Base-by-base conservation (phyloP, 306 rosid species). In the Acacia confusa region DNA sequence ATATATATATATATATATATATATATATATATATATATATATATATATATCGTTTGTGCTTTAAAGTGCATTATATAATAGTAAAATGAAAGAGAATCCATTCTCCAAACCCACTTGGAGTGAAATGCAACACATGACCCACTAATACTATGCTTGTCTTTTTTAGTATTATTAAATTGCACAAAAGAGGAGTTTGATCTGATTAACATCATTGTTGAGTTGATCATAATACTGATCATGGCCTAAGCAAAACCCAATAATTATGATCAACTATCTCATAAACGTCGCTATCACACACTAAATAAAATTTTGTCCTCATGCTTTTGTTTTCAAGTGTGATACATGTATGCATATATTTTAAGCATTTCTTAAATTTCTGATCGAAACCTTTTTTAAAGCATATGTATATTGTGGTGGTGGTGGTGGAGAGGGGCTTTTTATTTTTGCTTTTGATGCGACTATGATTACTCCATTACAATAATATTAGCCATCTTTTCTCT, bases 121-220 rank as follows among this genome's bases (percentile, higher is more conserved):
- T 69, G 78, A 66, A 24, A 77, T 80, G 58, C 85, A 83, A 83
- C 76, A 73, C 55, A 86, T 80, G 72, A 47, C 79, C 87, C 89
- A 86, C 87, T 36, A 36, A 36, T 5, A 36, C 40, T 73, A 83
- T 22, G 27, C 79, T 77, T 80, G 36, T 66, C 70, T 83, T 77
- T 77, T 72, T 78, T 53, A 27, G 48, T 69, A 28, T 43, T 41
- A 43, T 41, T 36, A 63, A 64, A 63, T 47, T 45, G n/a, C 20
- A 28, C 36, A 60, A 68, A 77, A 80, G 43, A 40, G 61, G 52
- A 30, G 72, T 75, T 76, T 44, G 77, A 22, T n/a, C 77, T 60
- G 83, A 69, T 83, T 72, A 86, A 74, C 84, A 81, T 69, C 79
- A 75, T 70, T 87, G 70, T n/a, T 32, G 10, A 65, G 70, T 68